Conservation (phyloP, 345 rosid genomes). For the Salix brachista region DNA sequence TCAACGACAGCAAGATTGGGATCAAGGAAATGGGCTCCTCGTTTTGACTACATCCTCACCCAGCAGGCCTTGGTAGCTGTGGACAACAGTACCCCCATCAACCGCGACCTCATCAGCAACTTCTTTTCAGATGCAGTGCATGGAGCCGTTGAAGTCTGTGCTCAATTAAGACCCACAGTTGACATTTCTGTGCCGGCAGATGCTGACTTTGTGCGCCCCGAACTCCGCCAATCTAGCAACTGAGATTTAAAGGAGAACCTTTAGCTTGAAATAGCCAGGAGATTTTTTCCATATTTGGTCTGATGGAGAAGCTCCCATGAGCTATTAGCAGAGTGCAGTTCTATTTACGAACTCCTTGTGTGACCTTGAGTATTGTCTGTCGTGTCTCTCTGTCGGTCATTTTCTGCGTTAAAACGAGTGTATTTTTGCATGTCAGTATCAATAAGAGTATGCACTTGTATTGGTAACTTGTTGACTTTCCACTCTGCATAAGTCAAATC, state of each 20-base stretch:
- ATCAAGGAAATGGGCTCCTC: conserved; percentile 93
- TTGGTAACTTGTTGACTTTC: neutral
- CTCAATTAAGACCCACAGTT: conserved; percentile 76
- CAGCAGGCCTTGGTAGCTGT: conserved; percentile 82
- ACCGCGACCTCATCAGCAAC: conserved; percentile 77
- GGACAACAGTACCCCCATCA: conserved; percentile 54
- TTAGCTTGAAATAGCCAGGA: neutral
- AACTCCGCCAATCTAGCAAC: conserved; percentile 66
- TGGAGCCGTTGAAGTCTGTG: conserved; percentile 77
- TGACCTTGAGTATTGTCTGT: neutral
- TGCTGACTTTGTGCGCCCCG: conserved; percentile 94
- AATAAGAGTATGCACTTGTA: neutral
- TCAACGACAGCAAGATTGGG: conserved; percentile 92
- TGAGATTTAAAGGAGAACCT: conserved; percentile 9
- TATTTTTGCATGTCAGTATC: neutral
- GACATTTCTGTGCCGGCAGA: conserved; percentile 83
- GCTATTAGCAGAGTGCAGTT: neutral
- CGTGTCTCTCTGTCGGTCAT: neutral
- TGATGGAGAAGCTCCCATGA: neutral
- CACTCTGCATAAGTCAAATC: neutral
- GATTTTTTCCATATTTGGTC: neutral
- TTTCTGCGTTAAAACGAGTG: neutral
- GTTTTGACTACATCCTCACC: conserved; percentile 73
- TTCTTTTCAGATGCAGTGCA: conserved; percentile 84
- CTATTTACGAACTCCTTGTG: neutral